Base-by-base conservation (phyloP, 768 basidiomycete species). In the Lactarius sp. region DNA sequence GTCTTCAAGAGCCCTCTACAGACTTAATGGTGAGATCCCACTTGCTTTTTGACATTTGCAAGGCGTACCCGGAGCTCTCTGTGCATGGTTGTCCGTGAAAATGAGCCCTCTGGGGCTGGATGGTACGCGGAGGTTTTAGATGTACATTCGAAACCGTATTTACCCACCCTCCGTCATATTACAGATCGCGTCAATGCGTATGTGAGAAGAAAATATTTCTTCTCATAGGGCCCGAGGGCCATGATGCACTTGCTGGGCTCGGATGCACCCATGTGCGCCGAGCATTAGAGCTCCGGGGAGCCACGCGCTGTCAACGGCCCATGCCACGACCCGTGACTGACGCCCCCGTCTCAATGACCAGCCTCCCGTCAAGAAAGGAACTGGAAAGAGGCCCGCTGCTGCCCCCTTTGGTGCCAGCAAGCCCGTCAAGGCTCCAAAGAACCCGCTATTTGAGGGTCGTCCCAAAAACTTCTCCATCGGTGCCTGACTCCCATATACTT, bases 381-480 rank as follows among this genome's bases (percentile, higher is more conserved):
- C 87, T 66, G 83, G 84, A 68, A 92, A 90, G 81, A 93, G 90
- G 80, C 90, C 89, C 69, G 92, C 92, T 68, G 82, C 88, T 62
- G 89, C 92, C 14, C 91, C 92, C 52, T 87, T 86, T 71, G 88
- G 89, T 73, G 86, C 87, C 71, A 82, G 82, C 81, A 92, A 92
- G 78, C 66, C 80, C 41, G 74, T 81, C 69, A 92, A 94, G 79
- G 71, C 76, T 42, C 86, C 86, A 76, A 96, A 95, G 81, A 98
- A 98, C 83, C 96, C 96, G 71, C 85, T 98, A 70, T 97, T 98
- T 76, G 94, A 98, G 81, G 75, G 93, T 60, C 80, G 75, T 65
- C 85, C 94, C 71, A 91, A 89, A 77, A 95, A 94, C 82, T 98
- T 96, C 75, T 93, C 92, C 74, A 95, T 98, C 66, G 95, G 95